Evolutionary conservation across 2,329 filamentous ascomycete genomes (phyloP).

Genomic region (Plenodomus lindquistii): DNA sequence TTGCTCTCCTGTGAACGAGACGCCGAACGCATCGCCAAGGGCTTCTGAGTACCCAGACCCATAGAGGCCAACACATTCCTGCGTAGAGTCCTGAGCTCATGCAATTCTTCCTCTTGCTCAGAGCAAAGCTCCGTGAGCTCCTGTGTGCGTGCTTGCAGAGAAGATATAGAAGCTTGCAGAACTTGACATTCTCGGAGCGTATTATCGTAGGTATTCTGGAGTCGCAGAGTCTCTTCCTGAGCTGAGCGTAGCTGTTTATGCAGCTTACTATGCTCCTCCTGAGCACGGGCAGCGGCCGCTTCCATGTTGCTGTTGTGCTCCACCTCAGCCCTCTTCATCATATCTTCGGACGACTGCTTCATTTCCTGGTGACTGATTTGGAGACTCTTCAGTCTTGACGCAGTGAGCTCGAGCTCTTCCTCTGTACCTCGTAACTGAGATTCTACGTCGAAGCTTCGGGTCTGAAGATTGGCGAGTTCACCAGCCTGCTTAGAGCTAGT

Average conservation of each 20-base stretch:
- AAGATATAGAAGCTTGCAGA: slow-evolving; percentile 19
- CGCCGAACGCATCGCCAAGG: slow-evolving; percentile 11
- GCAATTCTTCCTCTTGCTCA: slow-evolving; percentile 36
- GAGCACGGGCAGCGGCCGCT: slow-evolving; percentile 12
- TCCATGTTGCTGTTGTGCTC: slow-evolving; percentile 23
- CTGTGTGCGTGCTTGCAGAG: slow-evolving; percentile 24
- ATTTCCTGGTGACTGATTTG: slow-evolving; percentile 24
- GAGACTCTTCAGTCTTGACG: slow-evolving; percentile 18
- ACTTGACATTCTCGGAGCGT: slow-evolving; percentile 16
- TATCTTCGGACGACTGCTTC: slow-evolving; percentile 20
- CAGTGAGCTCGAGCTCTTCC: slow-evolving; percentile 17
- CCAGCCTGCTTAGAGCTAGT: slow-evolving; percentile 13
- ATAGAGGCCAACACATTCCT: slow-evolving; percentile 33
- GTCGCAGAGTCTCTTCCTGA: slow-evolving; percentile 4
- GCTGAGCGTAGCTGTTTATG: slow-evolving; percentile 21
- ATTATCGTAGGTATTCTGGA: slow-evolving; percentile 15
- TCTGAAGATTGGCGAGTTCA: slow-evolving; percentile 28
- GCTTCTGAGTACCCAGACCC: slow-evolving; percentile 18
- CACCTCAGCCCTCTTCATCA: slow-evolving; percentile 16
- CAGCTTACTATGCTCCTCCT: slow-evolving; percentile 18
- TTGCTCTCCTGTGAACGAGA: slow-evolving; percentile 15
- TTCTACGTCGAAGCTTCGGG: slow-evolving; percentile 20
- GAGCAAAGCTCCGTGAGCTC: slow-evolving; percentile 30
- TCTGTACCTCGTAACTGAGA: slow-evolving; percentile 21
- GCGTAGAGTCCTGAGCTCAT: slow-evolving; percentile 28